phyloP scores from a whole-genome alignment of 257 asterid species.

The Buddleja alternifolia region DNA sequence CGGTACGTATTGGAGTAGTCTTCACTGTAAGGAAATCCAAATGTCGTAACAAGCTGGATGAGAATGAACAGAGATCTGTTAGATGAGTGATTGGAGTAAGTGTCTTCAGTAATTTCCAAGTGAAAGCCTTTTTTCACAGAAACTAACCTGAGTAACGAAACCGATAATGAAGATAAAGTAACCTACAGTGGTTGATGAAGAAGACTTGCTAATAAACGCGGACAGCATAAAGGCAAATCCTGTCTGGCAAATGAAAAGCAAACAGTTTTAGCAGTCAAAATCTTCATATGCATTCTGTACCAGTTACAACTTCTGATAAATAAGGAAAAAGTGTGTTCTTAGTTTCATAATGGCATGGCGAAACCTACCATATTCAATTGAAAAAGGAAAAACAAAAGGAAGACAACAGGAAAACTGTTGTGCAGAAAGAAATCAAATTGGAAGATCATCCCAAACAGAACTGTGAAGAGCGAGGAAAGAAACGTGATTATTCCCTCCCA shows the following conservation, averaged over 20 bases:
- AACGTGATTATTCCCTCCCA: constrained; percentile 83
- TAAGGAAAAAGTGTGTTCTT: constrained; percentile 1
- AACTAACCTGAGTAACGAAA: constrained; percentile 77
- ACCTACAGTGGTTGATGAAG: constrained; percentile 79
- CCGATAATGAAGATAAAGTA: constrained; percentile 74
- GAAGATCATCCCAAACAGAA: constrained; percentile 95
- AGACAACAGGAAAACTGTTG: constrained; percentile 73
- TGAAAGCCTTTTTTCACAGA: constrained; percentile 18
- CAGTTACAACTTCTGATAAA: constrained; percentile 12
- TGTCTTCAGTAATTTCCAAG: constrained; percentile 25
- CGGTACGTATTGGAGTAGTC: constrained; percentile 47
- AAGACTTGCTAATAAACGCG: constrained; percentile 74
- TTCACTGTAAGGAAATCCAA: constrained; percentile 84
- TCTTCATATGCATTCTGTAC: constrained; percentile 5
- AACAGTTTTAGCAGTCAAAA: constrained; percentile 23
- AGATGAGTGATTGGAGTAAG: constrained; percentile 13
- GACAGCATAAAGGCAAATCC: constrained; percentile 84
- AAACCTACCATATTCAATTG: constrained; percentile 83
- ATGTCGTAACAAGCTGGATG: constrained; percentile 78
- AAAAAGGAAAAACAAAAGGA: constrained; percentile 80
- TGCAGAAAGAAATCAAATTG: constrained; percentile 83
- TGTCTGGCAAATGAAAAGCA: constrained; percentile 53
- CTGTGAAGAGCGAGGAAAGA: constrained; percentile 70
- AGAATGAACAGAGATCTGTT: constrained; percentile 24
- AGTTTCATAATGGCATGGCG: constrained; percentile 16